phyloP scores from a whole-genome alignment of 202 grass and related monocot genomes.

The Musa balbisiana region DNA sequence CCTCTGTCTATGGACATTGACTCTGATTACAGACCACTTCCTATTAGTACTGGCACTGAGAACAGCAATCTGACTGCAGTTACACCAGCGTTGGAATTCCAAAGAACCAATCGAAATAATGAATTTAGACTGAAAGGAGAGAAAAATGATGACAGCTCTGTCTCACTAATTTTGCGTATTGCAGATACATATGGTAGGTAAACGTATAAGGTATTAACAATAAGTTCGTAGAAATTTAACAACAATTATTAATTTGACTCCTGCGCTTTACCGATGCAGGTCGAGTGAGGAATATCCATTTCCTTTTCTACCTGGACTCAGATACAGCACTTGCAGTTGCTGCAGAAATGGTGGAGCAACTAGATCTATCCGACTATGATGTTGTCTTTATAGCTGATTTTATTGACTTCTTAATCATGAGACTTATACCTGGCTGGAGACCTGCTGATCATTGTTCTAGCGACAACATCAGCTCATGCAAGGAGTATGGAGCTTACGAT shows the following conservation, averaged over 20 bases:
- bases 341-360: slow-evolving; percentile 78
- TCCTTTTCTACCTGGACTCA: slow-evolving; percentile 75
- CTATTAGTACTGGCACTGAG: slow-evolving; percentile 27
- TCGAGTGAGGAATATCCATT: slow-evolving; percentile 63
- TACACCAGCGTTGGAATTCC: slow-evolving; percentile 47
- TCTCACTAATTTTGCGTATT: slow-evolving; percentile 61
- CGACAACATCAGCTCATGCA: slow-evolving; percentile 15
- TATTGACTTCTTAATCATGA: slow-evolving; percentile 72
- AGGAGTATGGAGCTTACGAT: slow-evolving; percentile 28
- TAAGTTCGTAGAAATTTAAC: background rate
- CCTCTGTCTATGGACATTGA: slow-evolving; percentile 58
- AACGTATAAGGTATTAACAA: background rate
- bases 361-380: slow-evolving; percentile 73
- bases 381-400: slow-evolving; percentile 87
- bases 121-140: slow-evolving; percentile 72
- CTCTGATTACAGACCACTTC: slow-evolving; percentile 31
- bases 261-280: slow-evolving; percentile 39
- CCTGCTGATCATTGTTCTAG: slow-evolving; percentile 22
- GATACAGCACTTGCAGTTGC: slow-evolving; percentile 69
- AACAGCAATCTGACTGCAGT: slow-evolving; percentile 21
- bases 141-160: slow-evolving; percentile 51
- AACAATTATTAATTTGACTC: background rate
- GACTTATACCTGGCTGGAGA: slow-evolving; percentile 61
- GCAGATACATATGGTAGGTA: slow-evolving; percentile 45
- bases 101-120: slow-evolving; percentile 55